These are phyloP conservation scores for Casuarina cunninghamiana DNA, from an alignment of 306 rosid genomes.

Conservation along the genomic window DNA sequence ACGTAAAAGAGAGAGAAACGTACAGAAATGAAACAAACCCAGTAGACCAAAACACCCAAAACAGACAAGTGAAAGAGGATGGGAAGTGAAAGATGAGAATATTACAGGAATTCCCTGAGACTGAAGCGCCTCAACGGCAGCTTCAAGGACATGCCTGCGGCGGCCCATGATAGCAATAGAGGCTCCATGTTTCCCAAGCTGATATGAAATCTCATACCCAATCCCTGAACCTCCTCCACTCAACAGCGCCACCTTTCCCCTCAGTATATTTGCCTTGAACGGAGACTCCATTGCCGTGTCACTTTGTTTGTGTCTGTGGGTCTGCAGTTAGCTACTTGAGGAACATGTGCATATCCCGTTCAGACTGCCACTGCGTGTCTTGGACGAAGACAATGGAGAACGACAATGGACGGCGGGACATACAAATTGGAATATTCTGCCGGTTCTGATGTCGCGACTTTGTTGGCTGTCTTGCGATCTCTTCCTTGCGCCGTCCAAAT, in stretches of 20 bases:
- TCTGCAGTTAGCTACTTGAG: no score
- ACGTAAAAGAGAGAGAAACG: background rate
- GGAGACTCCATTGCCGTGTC: constrained; percentile 49
- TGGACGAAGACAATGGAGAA: no score
- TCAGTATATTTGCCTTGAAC: constrained; percentile 52
- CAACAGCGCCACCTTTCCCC: constrained; percentile 78
- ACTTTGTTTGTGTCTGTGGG: background rate
- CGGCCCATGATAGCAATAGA: constrained; percentile 88
- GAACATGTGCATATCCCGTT: background rate
- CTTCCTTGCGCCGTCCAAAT: no score
- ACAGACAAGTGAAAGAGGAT: background rate
- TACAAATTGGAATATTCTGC: no score
- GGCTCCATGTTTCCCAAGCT: constrained; percentile 84
- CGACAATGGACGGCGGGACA: no score
- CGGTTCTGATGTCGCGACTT: no score
- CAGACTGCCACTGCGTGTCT: background rate
- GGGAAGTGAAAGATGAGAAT: background rate
- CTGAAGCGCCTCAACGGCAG: constrained; percentile 65
- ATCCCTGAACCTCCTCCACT: constrained; percentile 96
- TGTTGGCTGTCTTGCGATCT: no score
- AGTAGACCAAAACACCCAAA: background rate
- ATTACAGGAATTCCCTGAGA: constrained; percentile 60
- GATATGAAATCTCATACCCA: constrained; percentile 73
- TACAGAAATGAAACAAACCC: background rate
- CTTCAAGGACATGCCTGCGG: constrained; percentile 62